Base-by-base conservation (phyloP, 2,329 filamentous ascomycete species). In the Neopestalotiopsis sp. region DNA sequence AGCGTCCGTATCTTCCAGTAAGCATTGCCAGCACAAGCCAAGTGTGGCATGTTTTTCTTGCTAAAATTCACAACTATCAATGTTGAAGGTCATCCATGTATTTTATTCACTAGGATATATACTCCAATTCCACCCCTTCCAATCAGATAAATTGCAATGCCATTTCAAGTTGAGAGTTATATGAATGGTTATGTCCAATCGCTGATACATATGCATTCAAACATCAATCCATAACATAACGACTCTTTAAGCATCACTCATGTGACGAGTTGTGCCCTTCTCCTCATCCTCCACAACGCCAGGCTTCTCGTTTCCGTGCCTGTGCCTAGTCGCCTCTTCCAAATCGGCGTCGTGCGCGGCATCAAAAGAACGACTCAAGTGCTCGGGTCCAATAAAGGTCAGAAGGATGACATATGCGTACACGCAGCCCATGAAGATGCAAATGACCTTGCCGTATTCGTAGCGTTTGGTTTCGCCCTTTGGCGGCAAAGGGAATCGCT, bases 341-440 rank as follows among this genome's bases (percentile, higher is more conserved):
- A 84, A 80, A 60, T 88, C 85, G 58, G 80, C 78, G 68, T 87
- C 86, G 63, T 86, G 81, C 2, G 73, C 80, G 0, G 85, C 81
- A 67, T 87, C 86, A 72, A 89, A 88, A 71, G 82, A 85, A 71
- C 84, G 81, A 42, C 81, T 77, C 66, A 88, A 75, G 69, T 86
- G 82, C 79, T 89, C 87, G 1, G 87, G 87, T 0, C 92, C 92
- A 3, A 93, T 58, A 10, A 93, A 78, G 0, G 90, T 91, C 67
- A 94, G 76, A 5, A 89, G 1, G 49, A 90, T 84, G n/a, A 88
- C 83, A 69, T 89, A 90, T 32, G 76, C 85, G 73, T 88, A 97
- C 1, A 97, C 94, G 73, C 91, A 94, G 1, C 86, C 94, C 92
- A 97, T 94, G 81, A 97, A 97, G 76, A 97, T 96, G 76, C 91